These are phyloP conservation scores for Hebeloma cylindrosporum DNA, from an alignment of 768 basidiomycete genomes.

Conservation along the genomic window DNA sequence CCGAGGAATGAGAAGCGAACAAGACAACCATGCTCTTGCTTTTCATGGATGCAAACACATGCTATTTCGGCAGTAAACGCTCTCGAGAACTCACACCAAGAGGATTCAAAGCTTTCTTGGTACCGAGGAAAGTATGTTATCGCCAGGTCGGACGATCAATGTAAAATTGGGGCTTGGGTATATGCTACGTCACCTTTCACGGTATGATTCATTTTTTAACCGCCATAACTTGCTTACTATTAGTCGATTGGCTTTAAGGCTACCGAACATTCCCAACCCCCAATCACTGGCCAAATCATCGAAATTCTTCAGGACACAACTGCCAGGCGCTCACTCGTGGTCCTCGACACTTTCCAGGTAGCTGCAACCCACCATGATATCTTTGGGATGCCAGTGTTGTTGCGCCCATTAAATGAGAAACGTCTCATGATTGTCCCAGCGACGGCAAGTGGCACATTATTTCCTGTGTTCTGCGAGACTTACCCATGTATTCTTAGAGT, in stretches of 20 bases:
- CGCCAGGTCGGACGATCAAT: slow-evolving; percentile 21
- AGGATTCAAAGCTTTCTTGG: no score
- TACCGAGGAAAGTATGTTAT: no score
- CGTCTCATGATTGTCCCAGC: slow-evolving; percentile 13
- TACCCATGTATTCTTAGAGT: slow-evolving; percentile 9
- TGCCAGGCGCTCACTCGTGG: slow-evolving; percentile 9
- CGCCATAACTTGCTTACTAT: neutral
- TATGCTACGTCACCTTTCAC: slow-evolving; percentile 21
- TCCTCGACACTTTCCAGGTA: slow-evolving; percentile 21
- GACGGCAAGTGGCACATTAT: slow-evolving; percentile 11
- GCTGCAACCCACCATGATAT: slow-evolving; percentile 14
- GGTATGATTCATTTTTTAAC: slow-evolving; percentile 6
- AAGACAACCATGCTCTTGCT: no score
- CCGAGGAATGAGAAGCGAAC: no score
- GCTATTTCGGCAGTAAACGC: no score
- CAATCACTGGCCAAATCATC: slow-evolving; percentile 18
- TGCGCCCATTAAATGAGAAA: slow-evolving; percentile 10
- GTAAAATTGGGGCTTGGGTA: slow-evolving; percentile 24
- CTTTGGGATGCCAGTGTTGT: slow-evolving; percentile 26
- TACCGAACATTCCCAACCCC: no score
- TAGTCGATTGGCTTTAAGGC: slow-evolving; percentile 6
- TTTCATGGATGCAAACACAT: no score
- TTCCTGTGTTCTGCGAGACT: neutral
- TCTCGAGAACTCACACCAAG: no score
- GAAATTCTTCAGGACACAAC: slow-evolving; percentile 19